phyloP scores from a whole-genome alignment of 768 basidiomycete genomes.

The Trametes villosa region DNA sequence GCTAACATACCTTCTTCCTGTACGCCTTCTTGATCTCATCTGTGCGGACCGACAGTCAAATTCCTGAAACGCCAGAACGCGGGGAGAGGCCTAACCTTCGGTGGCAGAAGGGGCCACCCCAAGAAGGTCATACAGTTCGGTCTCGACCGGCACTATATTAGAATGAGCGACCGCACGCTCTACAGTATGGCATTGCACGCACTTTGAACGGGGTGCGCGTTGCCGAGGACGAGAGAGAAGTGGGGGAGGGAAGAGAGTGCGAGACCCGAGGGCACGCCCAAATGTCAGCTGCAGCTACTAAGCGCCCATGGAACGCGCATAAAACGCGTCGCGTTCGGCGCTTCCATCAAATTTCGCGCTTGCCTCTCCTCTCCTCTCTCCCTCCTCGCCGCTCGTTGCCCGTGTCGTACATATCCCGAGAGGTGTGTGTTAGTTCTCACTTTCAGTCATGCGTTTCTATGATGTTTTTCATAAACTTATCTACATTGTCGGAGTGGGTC shows the following conservation, averaged over 20 bases:
- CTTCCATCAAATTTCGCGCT: conserved; percentile 9
- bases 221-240: neutral
- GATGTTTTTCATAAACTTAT: conserved; percentile 69
- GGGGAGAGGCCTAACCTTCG: conserved; percentile 56
- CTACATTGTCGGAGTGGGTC: conserved; percentile 88
- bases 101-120: conserved; percentile 71
- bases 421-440: neutral
- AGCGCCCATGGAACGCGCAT: conserved; percentile 7
- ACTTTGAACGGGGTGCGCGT: neutral
- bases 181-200: neutral
- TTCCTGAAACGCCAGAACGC: neutral
- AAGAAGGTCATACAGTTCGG: conserved; percentile 85
- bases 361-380: neutral
- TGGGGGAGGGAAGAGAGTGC: conserved; percentile 1
- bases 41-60: conserved; percentile 37
- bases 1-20: conserved; percentile 74
- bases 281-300: conserved; percentile 1
- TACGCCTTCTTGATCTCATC: conserved; percentile 95
- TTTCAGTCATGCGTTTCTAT: conserved; percentile 32
- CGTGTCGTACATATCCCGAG: neutral
- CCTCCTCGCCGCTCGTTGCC: too few relatives aligned
- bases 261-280: neutral
- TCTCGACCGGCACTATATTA: conserved; percentile 67
- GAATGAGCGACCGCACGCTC: neutral
- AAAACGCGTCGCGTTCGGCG: conserved; percentile 13